Evolutionary conservation across 345 rosid species (phyloP).

Genomic region (Boechera retrofracta): DNA sequence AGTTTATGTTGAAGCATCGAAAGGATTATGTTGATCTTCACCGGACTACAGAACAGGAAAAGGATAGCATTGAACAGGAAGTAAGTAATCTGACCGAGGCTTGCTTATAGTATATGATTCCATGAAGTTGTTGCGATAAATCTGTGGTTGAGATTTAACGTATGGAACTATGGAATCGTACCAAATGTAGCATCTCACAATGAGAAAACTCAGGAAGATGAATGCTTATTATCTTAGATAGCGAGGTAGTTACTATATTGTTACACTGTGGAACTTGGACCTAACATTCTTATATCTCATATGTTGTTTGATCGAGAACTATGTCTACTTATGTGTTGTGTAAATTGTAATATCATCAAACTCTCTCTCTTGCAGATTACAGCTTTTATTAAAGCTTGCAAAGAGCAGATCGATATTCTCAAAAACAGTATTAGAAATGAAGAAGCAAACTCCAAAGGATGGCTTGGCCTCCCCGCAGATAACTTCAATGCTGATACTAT

Average conservation of each 20-base stretch:
- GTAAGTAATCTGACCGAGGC: conserved; percentile 49
- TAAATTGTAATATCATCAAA: not conserved
- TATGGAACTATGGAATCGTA: not conserved
- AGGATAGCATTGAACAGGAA: conserved; percentile 93
- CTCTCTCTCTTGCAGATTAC: conserved; percentile 57
- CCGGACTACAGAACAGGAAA: conserved; percentile 82
- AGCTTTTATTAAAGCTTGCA: conserved; percentile 84
- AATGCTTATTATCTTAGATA: conserved; percentile 17
- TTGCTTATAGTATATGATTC: not conserved
- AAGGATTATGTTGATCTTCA: conserved; percentile 87
- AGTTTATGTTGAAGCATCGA: conserved; percentile 73
- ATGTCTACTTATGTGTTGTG: conserved; percentile 7
- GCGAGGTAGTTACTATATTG: not conserved
- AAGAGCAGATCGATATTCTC: conserved; percentile 84
- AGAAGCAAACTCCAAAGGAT: conserved; percentile 74
- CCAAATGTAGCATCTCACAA: not conserved
- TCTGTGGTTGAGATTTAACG: conserved; percentile 1
- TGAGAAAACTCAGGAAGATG: conserved; percentile 15
- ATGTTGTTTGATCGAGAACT: conserved; percentile 4
- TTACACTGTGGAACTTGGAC: not conserved
- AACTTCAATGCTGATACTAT: conserved; percentile 72
- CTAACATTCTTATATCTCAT: conserved; percentile 1
- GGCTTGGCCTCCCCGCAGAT: conserved; percentile 71
- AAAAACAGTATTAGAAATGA: conserved; percentile 72
- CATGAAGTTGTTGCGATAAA: conserved; percentile 1